Conservation (phyloP, 2,329 filamentous ascomycete species). For the Trichoderma breve region DNA sequence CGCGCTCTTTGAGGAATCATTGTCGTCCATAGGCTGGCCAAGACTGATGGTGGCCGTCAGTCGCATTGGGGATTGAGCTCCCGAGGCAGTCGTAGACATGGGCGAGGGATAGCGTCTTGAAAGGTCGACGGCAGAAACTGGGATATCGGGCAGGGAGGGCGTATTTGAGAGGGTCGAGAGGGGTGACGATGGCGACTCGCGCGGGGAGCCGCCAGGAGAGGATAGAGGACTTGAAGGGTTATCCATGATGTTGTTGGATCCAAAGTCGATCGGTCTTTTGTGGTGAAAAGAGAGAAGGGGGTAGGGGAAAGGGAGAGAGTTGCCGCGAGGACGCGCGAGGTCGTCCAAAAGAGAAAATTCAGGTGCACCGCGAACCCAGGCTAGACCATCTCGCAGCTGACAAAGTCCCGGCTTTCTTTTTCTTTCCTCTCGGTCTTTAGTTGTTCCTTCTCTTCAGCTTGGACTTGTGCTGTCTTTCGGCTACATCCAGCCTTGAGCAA, state of each 20-base stretch:
- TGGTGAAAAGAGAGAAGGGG: neutral
- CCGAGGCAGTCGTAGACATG: conserved; percentile 46
- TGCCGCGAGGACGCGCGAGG: neutral
- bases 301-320: neutral
- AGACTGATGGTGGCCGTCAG: conserved; percentile 34
- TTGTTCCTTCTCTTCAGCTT: conserved; percentile 8
- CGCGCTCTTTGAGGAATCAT: conserved; percentile 30
- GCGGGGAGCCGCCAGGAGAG: conserved; percentile 33
- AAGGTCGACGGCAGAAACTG: conserved; percentile 38
- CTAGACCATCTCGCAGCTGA: conserved; percentile 18
- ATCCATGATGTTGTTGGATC: conserved; percentile 26
- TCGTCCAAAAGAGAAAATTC: conserved; percentile 9
- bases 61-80: conserved; percentile 52
- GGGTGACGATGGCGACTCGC: conserved; percentile 49
- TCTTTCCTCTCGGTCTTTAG: neutral
- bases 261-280: neutral
- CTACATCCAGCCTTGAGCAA: conserved; percentile 7
- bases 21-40: conserved; percentile 27
- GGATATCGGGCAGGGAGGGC: conserved; percentile 50
- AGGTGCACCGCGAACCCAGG: neutral
- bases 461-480: neutral
- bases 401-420: neutral
- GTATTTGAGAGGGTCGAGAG: conserved; percentile 54
- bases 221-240: conserved; percentile 30
- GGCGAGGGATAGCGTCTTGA: conserved; percentile 54